phyloP scores from a whole-genome alignment of 1,284 basidiomycete species.

The Puccinia polysora region DNA sequence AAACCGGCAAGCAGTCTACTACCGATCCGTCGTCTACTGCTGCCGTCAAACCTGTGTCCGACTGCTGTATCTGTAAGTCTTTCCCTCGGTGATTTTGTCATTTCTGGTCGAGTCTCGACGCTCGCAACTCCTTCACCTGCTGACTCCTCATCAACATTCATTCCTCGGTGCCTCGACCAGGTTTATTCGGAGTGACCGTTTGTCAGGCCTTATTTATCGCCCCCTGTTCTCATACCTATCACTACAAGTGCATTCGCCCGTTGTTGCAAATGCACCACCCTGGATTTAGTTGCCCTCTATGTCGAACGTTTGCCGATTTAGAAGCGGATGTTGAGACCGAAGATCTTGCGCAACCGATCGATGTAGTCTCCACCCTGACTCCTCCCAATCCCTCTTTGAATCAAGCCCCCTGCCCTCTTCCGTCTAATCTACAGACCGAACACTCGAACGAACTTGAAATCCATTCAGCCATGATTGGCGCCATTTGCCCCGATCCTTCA shows the following conservation, averaged over 20 bases:
- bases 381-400: too few species aligned
- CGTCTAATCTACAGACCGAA: too few species aligned
- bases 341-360: too few species aligned
- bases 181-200: slow-evolving; percentile 85
- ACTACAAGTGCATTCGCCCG: slow-evolving; percentile 96
- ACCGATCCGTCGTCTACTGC: not conserved
- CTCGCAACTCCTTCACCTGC: slow-evolving; percentile 18
- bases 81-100: too few species aligned
- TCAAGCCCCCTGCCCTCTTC: too few species aligned
- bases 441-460: too few species aligned
- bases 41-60: slow-evolving; percentile 60
- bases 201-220: slow-evolving; percentile 96
- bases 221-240: slow-evolving; percentile 60
- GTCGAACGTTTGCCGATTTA: slow-evolving; percentile 80
- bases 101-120: not conserved
- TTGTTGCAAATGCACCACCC: slow-evolving; percentile 81
- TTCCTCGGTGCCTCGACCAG: slow-evolving; percentile 55
- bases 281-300: slow-evolving; percentile 90
- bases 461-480: too few species aligned
- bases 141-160: too few species aligned
- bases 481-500: too few species aligned
- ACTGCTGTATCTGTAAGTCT: slow-evolving; percentile 84
- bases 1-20: not conserved
- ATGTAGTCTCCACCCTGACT: too few species aligned
- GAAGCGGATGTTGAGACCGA: slow-evolving; percentile 90